Evolutionary conservation across 768 basidiomycete species (phyloP).

Genomic region (Kwoniella shandongensis): DNA sequence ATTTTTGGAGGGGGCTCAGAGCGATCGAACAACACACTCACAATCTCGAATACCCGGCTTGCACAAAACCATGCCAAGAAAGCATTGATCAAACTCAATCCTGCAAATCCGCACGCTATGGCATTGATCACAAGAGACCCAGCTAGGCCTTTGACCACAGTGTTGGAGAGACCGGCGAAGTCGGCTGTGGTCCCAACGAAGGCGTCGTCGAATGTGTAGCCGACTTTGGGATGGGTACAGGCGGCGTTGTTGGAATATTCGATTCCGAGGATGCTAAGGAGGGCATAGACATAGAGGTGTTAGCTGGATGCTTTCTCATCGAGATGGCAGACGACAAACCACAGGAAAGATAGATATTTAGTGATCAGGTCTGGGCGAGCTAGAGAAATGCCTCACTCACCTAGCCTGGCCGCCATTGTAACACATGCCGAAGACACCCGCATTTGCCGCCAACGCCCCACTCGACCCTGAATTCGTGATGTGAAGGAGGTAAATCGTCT

Average conservation of each 20-base stretch:
- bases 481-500: conserved; percentile 63
- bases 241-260: conserved; percentile 53
- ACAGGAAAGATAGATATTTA: too few relatives aligned
- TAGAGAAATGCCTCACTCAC: conserved; percentile 31
- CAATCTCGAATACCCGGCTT: conserved; percentile 37
- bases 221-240: conserved; percentile 68
- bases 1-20: too few relatives aligned
- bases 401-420: conserved; percentile 54
- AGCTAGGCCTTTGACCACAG: conserved; percentile 28
- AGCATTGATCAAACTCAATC: conserved; percentile 36
- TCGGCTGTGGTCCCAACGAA: conserved; percentile 58
- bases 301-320: too few relatives aligned
- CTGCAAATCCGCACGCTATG: conserved; percentile 39
- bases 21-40: conserved; percentile 15
- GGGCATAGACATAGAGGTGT: background rate
- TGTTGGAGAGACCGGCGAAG: conserved; percentile 10
- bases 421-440: conserved; percentile 84
- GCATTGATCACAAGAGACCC: conserved; percentile 40
- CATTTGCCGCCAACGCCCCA: conserved; percentile 57
- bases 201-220: conserved; percentile 65
- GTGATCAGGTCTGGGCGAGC: conserved; percentile 25
- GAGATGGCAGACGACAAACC: too few relatives aligned
- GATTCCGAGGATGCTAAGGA: conserved; percentile 57
- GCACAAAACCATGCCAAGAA: conserved; percentile 45
- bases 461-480: conserved; percentile 51